phyloP scores from a whole-genome alignment of 2,329 filamentous ascomycete species.

The Paraphaeosphaeria minitans region DNA sequence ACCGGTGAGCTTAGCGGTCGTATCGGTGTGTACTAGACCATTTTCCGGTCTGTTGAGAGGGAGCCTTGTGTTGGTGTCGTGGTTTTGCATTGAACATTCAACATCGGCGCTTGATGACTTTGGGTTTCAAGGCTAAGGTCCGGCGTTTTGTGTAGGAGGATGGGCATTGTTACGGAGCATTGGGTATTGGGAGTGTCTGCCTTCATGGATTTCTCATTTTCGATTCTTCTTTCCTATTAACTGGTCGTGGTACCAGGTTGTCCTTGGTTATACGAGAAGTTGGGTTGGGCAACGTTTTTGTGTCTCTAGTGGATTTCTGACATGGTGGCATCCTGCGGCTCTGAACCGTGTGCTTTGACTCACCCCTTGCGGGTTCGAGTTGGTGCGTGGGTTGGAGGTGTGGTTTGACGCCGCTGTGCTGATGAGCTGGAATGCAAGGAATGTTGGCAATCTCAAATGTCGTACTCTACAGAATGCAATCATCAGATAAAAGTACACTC shows the following conservation, averaged over 20 bases:
- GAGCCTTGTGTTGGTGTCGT: not conserved
- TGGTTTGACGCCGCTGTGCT: not conserved
- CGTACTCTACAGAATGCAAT: no score
- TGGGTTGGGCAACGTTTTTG: not conserved
- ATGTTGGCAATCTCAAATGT: not conserved
- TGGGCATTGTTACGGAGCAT: conserved; percentile 7
- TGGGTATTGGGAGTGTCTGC: not conserved
- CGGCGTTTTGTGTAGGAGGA: not conserved
- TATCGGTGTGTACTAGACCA: conserved; percentile 18
- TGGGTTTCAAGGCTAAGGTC: not conserved
- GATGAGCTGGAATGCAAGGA: not conserved
- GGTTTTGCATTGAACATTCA: not conserved
- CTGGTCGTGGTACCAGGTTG: no score
- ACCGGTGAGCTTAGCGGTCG: conserved; percentile 22
- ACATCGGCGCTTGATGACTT: not conserved
- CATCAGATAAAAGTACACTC: no score
- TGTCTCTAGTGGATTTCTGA: not conserved
- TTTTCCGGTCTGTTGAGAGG: not conserved
- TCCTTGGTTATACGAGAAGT: not conserved
- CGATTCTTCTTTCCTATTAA: not conserved
- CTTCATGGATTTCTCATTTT: not conserved
- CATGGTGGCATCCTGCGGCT: conserved; percentile 6
- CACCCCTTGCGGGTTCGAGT: conserved; percentile 9
- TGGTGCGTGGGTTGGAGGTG: not conserved
- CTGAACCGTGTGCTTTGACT: conserved; percentile 26